Evolutionary conservation across 2,329 filamentous ascomycete genomes (phyloP), one percentile per base, ranked within the genome.

Genomic region (Aspergillus sp.): DNA sequence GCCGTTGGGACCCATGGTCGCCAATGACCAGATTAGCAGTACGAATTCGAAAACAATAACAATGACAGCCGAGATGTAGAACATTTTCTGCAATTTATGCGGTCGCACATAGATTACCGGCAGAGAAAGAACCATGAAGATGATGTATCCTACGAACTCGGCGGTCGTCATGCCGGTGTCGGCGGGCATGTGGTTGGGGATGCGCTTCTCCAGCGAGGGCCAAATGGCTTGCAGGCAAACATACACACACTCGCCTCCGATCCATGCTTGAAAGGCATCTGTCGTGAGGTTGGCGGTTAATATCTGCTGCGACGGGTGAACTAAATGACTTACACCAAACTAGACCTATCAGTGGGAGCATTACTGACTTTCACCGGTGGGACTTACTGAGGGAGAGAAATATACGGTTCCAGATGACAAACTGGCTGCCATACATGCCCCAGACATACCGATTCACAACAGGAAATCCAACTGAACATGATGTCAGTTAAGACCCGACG

Each of bases 241-340:
- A 54, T 81, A 80, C 57, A 81, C 63, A 52, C 79, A 81, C 65
- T 80, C 72, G 2, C 80, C 80, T 11, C 80, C 80, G 42, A 81
- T 76, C 77, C 79, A 82, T 4, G 79, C 75, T 54, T 81, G 79
- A 19, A 58, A 49, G 38, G 48, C 56, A 23, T 44, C 41, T 44
- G 17, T 21, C 39, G 17, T 19, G 8, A 11, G 4, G 6, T 8
- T 36, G 32, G 11, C 11, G 11, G 41, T 44, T 7, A 44, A 23
- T 13, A 11, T 11, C 2, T 36, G 11, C 11, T 36, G 11, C 0
- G 10, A 36, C 10, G 32, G 5, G 32, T 36, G 32, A 36, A 30
- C 27, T 30, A 44, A 6, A 7, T 23, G 10, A 44, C 41, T 44
- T 44, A 44, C 41, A 44, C 41, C 41, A 44, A 23, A 44, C 41